phyloP scores from a whole-genome alignment of 805 yeast genomes.

The Clavispora carvajalis region DNA sequence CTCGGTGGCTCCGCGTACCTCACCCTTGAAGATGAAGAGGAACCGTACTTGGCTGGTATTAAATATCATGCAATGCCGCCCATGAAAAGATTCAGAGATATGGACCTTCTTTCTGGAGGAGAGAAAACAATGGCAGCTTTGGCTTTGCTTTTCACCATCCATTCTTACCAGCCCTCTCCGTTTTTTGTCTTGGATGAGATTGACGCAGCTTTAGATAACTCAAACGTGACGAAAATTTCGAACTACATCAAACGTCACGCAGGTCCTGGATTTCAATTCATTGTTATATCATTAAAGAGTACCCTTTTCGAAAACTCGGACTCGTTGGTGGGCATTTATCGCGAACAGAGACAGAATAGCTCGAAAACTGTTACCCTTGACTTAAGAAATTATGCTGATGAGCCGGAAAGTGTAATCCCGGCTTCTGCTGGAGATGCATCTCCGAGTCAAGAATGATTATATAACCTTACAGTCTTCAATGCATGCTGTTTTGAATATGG shows the following conservation, averaged over 20 bases:
- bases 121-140: slow-evolving; percentile 96
- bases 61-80: slow-evolving; percentile 96
- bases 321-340: slow-evolving; percentile 86
- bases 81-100: slow-evolving; percentile 84
- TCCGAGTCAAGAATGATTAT: neutral
- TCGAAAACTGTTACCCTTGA: slow-evolving; percentile 73
- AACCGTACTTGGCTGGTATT: slow-evolving; percentile 78
- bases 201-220: slow-evolving; percentile 94
- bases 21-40: slow-evolving; percentile 82
- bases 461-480: neutral
- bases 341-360: slow-evolving; percentile 70
- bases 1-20: slow-evolving; percentile 92
- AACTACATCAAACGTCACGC: slow-evolving; percentile 72
- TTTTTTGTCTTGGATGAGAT: slow-evolving; percentile 94
- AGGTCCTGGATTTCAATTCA: slow-evolving; percentile 78
- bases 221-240: slow-evolving; percentile 84
- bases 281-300: slow-evolving; percentile 87
- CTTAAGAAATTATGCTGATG: slow-evolving; percentile 46
- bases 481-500: no score
- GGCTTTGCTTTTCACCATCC: slow-evolving; percentile 86
- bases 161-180: slow-evolving; percentile 88
- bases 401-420: slow-evolving; percentile 2
- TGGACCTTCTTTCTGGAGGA: slow-evolving; percentile 92
- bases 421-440: neutral
- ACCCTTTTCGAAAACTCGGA: slow-evolving; percentile 84